phyloP scores from a whole-genome alignment of 805 yeast species.

The Metschnikowia lochheadii region DNA sequence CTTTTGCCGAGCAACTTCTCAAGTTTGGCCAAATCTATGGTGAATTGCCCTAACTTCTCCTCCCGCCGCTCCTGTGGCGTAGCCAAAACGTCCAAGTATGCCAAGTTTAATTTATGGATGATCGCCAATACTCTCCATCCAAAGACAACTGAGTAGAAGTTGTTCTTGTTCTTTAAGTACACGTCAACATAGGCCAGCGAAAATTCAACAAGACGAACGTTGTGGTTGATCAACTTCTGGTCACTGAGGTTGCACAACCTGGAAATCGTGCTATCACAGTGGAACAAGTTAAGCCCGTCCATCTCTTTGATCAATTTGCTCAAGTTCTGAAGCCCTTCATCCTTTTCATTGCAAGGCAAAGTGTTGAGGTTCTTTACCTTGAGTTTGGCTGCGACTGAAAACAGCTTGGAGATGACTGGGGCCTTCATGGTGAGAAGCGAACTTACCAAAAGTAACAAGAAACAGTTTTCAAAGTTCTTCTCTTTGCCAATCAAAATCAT shows the following conservation, averaged over 20 bases:
- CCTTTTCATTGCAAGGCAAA: conserved; percentile 28
- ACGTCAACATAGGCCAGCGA: conserved; percentile 29
- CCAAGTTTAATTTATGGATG: conserved; percentile 28
- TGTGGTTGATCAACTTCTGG: conserved; percentile 22
- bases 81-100: conserved; percentile 21
- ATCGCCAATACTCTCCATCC: conserved; percentile 37
- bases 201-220: conserved; percentile 26
- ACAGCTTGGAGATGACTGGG: conserved; percentile 18
- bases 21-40: conserved; percentile 14
- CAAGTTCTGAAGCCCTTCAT: conserved; percentile 21
- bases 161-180: conserved; percentile 17
- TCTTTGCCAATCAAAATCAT: conserved; percentile 27
- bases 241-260: conserved; percentile 28
- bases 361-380: conserved; percentile 26
- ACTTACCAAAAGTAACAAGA: conserved; percentile 29
- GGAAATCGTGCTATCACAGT: conserved; percentile 21
- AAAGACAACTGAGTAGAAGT: conserved; percentile 26
- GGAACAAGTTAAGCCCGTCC: conserved; percentile 31
- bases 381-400: conserved; percentile 23
- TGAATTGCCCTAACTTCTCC: conserved; percentile 13
- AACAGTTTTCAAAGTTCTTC: conserved; percentile 30
- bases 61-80: conserved; percentile 11
- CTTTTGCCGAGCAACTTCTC: conserved; percentile 11
- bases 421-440: conserved; percentile 21
- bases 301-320: conserved; percentile 25